Conservation (phyloP, 2,329 filamentous ascomycete species). For the Fusarium mexicanum region DNA sequence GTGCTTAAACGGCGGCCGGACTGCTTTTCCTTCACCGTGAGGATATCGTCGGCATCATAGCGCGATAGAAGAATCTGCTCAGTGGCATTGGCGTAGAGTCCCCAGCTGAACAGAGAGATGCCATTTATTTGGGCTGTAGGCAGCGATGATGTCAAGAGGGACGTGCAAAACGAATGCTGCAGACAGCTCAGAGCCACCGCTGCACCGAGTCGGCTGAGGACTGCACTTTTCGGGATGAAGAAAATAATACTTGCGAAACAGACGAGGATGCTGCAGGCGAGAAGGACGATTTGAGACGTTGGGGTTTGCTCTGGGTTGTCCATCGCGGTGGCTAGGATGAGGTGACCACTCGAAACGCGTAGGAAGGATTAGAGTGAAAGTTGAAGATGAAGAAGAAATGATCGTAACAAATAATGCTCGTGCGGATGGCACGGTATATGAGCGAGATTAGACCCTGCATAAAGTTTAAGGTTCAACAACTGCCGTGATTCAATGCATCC, state of each 20-base stretch:
- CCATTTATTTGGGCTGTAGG: not conserved
- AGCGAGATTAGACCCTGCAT: not conserved
- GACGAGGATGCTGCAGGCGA: not conserved
- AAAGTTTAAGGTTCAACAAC: not conserved
- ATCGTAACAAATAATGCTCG: not conserved
- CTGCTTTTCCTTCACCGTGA: fast-evolving
- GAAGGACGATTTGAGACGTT: not conserved
- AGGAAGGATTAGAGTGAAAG: not conserved
- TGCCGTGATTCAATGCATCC: not conserved
- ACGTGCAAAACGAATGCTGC: not conserved
- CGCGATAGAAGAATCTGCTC: not conserved
- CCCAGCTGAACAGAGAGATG: not conserved
- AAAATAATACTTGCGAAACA: not conserved
- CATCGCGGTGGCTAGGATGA: not conserved
- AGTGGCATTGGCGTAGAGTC: not conserved
- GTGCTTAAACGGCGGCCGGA: fast-evolving
- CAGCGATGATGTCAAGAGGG: not conserved
- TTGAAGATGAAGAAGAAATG: too few species aligned
- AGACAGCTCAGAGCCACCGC: not conserved
- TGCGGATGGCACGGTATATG: not conserved
- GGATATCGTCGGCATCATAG: not conserved
- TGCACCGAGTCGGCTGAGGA: not conserved
- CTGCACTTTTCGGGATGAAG: not conserved
- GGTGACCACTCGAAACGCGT: not conserved
- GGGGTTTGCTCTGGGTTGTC: too few species aligned